phyloP scores from a whole-genome alignment of 75 land plant genomes.

The Azolla pinnata region DNA sequence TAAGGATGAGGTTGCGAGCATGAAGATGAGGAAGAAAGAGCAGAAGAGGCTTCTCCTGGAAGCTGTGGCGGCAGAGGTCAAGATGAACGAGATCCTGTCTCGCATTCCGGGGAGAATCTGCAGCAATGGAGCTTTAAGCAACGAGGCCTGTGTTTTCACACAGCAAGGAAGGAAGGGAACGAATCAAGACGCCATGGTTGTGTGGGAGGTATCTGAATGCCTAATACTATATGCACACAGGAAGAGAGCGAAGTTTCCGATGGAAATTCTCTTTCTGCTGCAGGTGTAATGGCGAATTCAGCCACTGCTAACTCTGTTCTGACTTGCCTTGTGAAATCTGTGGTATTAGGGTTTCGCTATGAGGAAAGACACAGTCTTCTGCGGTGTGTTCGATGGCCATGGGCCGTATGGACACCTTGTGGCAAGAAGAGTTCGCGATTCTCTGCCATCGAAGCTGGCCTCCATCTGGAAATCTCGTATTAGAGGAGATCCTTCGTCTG shows the following conservation, averaged over 20 bases:
- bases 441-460: constrained; percentile 50
- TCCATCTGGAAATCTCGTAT: constrained; percentile 33
- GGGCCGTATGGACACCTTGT: constrained; percentile 83
- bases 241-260: not conserved
- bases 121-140: constrained; percentile 51
- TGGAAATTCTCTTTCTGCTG: not conserved
- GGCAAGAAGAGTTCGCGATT: constrained; percentile 64
- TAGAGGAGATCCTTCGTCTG: constrained; percentile 10
- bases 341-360: constrained; percentile 46
- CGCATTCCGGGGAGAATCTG: constrained; percentile 48
- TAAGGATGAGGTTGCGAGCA: not conserved
- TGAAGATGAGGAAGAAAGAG: constrained; percentile 8
- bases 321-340: not conserved
- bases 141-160: constrained; percentile 50
- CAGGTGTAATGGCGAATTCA: not conserved
- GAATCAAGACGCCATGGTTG: constrained; percentile 84
- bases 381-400: constrained; percentile 94
- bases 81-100: constrained; percentile 34
- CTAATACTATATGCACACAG: too few relatives aligned
- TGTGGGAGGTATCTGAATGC: constrained; percentile 45
- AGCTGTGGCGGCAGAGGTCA: constrained; percentile 14
- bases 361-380: constrained; percentile 51
- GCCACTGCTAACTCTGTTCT: not conserved
- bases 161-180: constrained; percentile 87
- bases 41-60: constrained; percentile 22